Base-by-base conservation (phyloP, 371 early-diverging fungal genomes). In the Apophysomyces sp. region DNA sequence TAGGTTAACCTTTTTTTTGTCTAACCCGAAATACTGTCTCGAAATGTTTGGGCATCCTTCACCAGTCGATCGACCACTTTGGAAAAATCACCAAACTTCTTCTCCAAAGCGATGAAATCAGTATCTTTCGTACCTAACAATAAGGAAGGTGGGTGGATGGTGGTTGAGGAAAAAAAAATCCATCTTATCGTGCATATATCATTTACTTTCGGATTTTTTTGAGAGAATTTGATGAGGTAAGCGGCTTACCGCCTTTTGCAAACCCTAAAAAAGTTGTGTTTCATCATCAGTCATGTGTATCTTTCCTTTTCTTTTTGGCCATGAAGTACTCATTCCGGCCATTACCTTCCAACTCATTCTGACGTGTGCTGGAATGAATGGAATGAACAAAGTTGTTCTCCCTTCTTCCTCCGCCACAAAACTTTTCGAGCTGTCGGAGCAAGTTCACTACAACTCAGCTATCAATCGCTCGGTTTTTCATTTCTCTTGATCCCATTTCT, bases 31-130 rank as follows among this genome's bases (percentile, higher is more conserved):
- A 94, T 71, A 51, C 83, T 81, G 72, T 94, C 92, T 58, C 92
- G 89, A 73, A 89, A 93, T 58, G 86, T 84, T 56, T 78, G 72
- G 12, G 92, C 87, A 56, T 92, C 92, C 18, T 78, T 80, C 21
- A 84, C 64, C 1, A 94, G 77, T 55, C 72, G 76, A 29, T 77
- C 73, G 9, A 89, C 84, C n/a, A 72, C 58, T 52, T 78, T 77
- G 9, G 85, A 79, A 55, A 89, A 69, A 4, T 81, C 71, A 57
- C 81, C 83, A 62, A 93, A 89, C 30, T 78, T 69, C 31, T 76
- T 78, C 61, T 88, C 85, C 53, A 90, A 66, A n/a, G 76, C 81
- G 24, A 69, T 63, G 70, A 82, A 93, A 56, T 91, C 91, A 28
- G 73, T 67, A 73, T 94, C 95, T 41, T 69, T 74, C 1, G 92